Evolutionary conservation across 139 green algal species (phyloP), one percentile per base, ranked within the genome.

Genomic region (Tetradesmus lagerheimii): DNA sequence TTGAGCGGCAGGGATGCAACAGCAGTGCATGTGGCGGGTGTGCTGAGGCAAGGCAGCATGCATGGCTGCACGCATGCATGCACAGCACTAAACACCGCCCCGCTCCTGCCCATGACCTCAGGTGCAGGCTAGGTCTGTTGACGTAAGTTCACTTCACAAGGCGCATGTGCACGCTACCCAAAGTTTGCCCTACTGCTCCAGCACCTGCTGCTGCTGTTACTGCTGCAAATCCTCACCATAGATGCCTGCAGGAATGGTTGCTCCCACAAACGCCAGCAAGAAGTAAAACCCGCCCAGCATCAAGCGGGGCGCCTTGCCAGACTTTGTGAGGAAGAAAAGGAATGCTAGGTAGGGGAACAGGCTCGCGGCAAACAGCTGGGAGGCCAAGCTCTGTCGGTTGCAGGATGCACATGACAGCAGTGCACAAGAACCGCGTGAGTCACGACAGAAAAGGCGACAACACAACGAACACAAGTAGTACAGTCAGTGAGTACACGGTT

Each of bases 341-440:
- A 99, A 99, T n/a, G 82, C 96, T 8, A 97, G 91, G 91, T 99
- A 99, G 12, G 97, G 98, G 8, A 99, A 93, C 16, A 99, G 94
- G 47, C 91, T 96, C 43, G 94, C 83, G 0, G 96, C 96, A 94
- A 99, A 99, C 3, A 99, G 92, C 85, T 96, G 94, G 0, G 95
- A 93, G 4, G 95, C 95, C 16, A 97, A 38, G 76, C 88, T 91
- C 88, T 91, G 87, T 9, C 18, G 37, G 27, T 11, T 12, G n/a
- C 29, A 78, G n/a, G 1, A 41, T 11, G n/a, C 20, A 39, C 29
- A 38, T 9, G 27, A n/a, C 23, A 34, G 27, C 9, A 75, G 64
- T 6, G 18, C 27, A 75, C 20, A 12, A 62, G 47, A 14, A 18
- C 2, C 12, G 47, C 47, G 20, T 18, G 47, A 50, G 43, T 50